phyloP scores from a whole-genome alignment of 345 rosid species.

The Murraya paniculata region DNA sequence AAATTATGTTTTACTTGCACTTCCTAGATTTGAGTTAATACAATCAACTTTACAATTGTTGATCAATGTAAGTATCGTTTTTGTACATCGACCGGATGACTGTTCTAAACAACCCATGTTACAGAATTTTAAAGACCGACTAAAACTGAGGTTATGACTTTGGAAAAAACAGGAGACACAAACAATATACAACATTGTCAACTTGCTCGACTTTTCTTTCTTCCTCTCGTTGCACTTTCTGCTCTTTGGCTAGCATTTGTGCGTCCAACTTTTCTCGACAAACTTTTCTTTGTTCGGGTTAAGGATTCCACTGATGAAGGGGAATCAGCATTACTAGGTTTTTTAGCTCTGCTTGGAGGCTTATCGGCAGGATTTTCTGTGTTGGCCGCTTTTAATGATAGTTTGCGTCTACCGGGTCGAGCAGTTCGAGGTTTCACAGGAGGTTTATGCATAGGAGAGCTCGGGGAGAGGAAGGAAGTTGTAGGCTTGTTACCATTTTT shows the following conservation, averaged over 20 bases:
- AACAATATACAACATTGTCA: slow-evolving; percentile 30
- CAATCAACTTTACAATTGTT: neutral
- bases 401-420: slow-evolving; percentile 27
- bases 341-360: slow-evolving; percentile 34
- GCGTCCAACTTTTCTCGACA: slow-evolving; percentile 28
- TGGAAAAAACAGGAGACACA: neutral
- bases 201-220: slow-evolving; percentile 48
- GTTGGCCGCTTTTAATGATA: slow-evolving; percentile 19
- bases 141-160: neutral
- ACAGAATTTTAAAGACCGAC: neutral
- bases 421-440: slow-evolving; percentile 40
- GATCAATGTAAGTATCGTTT: neutral
- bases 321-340: slow-evolving; percentile 22
- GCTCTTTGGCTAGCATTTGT: slow-evolving; percentile 20
- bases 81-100: slow-evolving; percentile 9
- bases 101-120: slow-evolving; percentile 14
- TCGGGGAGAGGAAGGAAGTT: slow-evolving; percentile 19
- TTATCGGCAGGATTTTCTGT: slow-evolving; percentile 18
- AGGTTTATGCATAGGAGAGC: slow-evolving; percentile 29
- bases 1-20: too few species aligned
- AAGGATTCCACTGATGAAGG: slow-evolving; percentile 43
- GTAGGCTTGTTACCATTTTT: slow-evolving; percentile 23
- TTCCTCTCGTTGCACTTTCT: slow-evolving; percentile 33
- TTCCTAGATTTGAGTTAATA: neutral
- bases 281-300: slow-evolving; percentile 25